Evolutionary conservation across 2,329 filamentous ascomycete genomes (phyloP), one percentile per base, ranked within the genome.

Genomic region (Fusarium sp.): DNA sequence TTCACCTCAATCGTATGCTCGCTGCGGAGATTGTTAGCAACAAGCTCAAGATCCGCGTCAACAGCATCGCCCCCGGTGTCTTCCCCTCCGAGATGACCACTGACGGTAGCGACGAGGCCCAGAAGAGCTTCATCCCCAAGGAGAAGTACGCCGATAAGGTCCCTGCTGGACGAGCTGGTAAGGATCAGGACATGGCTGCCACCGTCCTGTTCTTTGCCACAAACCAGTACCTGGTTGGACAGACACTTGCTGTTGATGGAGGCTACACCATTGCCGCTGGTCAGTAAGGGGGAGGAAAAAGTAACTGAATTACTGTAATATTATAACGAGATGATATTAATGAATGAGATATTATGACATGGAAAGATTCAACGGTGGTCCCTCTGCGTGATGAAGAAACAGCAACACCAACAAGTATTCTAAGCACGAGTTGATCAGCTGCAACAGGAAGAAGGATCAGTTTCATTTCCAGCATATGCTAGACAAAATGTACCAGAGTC

Each of bases 41-140:
- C 46, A 83, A 85, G 20, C 84, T 91, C 64, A 90, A 88, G 76
- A 83, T 87, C 40, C 92, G 93, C 70, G 85, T 91, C 37, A 86
- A 94, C 74, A 88, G 90, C 40, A 92, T 92, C 64, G 92, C 92
- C 0, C 92, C 92, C 0, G 91, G 91, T 34, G 84, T 91, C 30
- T 86, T 87, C 72, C 90, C 89, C 18, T 91, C 89, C 74, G 91
- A 92, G 85, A 92, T 92, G 91, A 90, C 89, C 38, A 85, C 87
- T 2, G 77, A 77, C 4, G 80, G 78, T 13, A 84, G 82, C 30
- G 80, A 83, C 18, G 79, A 80, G 18, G 74, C 74, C 33, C 85
- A 87, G 67, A 92, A 91, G 79, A 84, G 90, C 71, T 80, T 86
- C 57, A 83, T 88, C 33, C 84, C 84, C 36, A 82, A 83, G 70